Evolutionary conservation across 2,329 filamentous ascomycete genomes (phyloP).

Genomic region (Septoria linicola): DNA sequence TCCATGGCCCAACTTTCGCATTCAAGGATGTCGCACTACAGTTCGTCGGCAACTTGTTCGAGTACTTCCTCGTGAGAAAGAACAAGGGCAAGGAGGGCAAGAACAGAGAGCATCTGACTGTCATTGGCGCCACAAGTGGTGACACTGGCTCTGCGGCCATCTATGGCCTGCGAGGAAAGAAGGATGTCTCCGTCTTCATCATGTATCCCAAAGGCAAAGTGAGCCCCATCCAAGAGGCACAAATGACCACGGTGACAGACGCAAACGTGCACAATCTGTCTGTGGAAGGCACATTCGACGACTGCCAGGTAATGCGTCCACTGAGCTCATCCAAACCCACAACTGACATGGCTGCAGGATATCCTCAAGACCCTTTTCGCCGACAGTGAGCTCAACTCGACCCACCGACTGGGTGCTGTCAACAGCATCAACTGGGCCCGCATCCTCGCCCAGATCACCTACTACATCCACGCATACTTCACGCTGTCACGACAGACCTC

Average conservation of each 20-base stretch:
- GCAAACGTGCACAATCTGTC: constrained; percentile 89
- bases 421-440: constrained; percentile 97
- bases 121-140: constrained; percentile 82
- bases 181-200: constrained; percentile 95
- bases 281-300: constrained; percentile 88
- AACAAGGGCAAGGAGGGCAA: constrained; percentile 64
- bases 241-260: constrained; percentile 94
- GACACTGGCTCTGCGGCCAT: constrained; percentile 94
- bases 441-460: constrained; percentile 93
- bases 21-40: constrained; percentile 96
- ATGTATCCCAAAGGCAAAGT: constrained; percentile 88
- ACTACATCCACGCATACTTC: constrained; percentile 97
- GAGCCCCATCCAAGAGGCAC: constrained; percentile 87
- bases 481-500: constrained; percentile 61
- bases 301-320: constrained; percentile 69
- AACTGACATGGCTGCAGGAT: constrained; percentile 53
- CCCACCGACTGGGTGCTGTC: constrained; percentile 82
- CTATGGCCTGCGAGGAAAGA: constrained; percentile 90
- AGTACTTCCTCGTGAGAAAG: constrained; percentile 76
- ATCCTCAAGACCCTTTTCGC: constrained; percentile 92
- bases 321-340: neutral
- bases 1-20: constrained; percentile 91
- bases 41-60: constrained; percentile 93
- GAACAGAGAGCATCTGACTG: constrained; percentile 76
- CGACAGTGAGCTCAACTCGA: constrained; percentile 78